phyloP scores from a whole-genome alignment of 2,329 filamentous ascomycete genomes.

The Talaromyces islandicus region DNA sequence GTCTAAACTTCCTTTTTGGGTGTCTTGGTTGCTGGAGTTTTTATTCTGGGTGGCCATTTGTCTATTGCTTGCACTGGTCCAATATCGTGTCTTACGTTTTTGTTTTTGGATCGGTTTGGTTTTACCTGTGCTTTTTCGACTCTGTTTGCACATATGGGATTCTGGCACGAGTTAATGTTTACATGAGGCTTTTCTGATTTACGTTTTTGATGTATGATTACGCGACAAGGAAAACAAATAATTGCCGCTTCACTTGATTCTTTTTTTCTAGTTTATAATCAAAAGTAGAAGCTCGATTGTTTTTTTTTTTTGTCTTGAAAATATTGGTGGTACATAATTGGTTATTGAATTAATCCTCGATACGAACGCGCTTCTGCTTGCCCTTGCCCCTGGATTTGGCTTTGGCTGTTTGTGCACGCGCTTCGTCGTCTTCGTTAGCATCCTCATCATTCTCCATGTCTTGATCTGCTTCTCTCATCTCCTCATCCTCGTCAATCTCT shows the following conservation, averaged over 20 bases:
- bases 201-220: background rate
- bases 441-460: constrained; percentile 1
- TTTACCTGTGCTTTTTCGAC: background rate
- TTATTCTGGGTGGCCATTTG: background rate
- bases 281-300: background rate
- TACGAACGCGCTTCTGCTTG: background rate
- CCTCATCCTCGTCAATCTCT: constrained; percentile 3
- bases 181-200: background rate
- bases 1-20: background rate
- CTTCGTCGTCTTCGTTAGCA: background rate
- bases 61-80: background rate
- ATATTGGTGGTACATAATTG: background rate
- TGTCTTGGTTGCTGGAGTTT: background rate
- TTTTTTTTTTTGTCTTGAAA: background rate
- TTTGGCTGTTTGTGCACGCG: background rate
- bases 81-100: background rate
- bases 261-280: background rate
- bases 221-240: background rate
- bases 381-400: background rate
- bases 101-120: background rate
- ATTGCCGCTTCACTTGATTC: background rate
- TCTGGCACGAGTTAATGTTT: background rate
- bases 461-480: background rate
- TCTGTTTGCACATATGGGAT: background rate
- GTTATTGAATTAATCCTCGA: background rate